Evolutionary conservation across 1,139 yeast species (phyloP), one percentile per base, ranked within the genome.

Genomic region (Candida sanyaensis): DNA sequence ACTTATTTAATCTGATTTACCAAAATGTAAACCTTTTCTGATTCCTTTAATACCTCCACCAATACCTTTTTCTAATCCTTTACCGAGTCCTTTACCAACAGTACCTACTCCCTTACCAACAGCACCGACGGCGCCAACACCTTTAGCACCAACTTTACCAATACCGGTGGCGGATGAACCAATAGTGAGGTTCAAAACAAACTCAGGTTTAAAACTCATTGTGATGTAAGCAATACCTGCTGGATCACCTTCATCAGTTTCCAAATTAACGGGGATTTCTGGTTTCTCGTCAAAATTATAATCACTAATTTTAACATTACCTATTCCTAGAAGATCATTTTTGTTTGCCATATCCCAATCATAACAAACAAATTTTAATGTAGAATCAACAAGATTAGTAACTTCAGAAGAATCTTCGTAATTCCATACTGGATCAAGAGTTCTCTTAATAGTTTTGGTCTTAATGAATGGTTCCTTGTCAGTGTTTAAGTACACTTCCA

Each of bases 341-440:
- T 80, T 82, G 53, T 84, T 89, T 53, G 96, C 97, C 55, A 92
- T 81, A 68, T 93, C 99, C 97, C 97, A 92, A 64, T 93, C 99
- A 59, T 65, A 77, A 30, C 88, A 82, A 48, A 76, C 80, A 43
- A 88, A 74, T 50, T 71, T 71, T 49, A 92, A 66, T 4, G 68
- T 65, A 10, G 90, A 81, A 61, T 83, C 84, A 48, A 78, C 81
- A 60, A 88, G 80, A 63, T 87, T 80, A 36, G 71, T 63, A 24
- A 87, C 80, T 26, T 75, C 73, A 30, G 83, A 71, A 21, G 78
- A 71, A 2, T 75, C 68, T 0, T 70, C 63, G 68, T 89, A 96
- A 63, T 92, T 86, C 93, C 95, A 95, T 1, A 71, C 78, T 12
- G 99, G 99, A 49, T 87, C 81, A 57, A 93, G 78, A 0, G 97